phyloP scores from a whole-genome alignment of 179 eudicot species.

The Drosera spatulata region DNA sequence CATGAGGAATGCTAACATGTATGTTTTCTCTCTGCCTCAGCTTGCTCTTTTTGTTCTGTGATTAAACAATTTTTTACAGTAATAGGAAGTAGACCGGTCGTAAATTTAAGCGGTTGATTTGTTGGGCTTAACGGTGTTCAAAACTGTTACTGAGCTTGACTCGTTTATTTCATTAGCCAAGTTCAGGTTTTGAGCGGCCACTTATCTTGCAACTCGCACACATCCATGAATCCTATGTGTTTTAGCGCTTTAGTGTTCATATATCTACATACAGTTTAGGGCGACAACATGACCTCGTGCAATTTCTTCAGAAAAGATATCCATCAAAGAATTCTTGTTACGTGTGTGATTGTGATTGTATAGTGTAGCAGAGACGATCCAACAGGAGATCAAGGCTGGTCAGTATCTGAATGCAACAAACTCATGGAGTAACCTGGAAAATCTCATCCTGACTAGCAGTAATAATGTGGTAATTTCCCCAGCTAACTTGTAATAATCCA shows the following conservation, averaged over 20 bases:
- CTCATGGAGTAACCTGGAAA: slow-evolving; percentile 52
- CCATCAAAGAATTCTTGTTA: background rate
- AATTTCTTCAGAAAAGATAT: background rate
- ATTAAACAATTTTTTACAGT: background rate
- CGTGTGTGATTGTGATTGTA: background rate
- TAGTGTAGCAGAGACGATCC: slow-evolving; percentile 51
- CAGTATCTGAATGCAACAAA: slow-evolving; percentile 46
- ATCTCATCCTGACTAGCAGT: slow-evolving; percentile 19
- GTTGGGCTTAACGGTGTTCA: too few species aligned
- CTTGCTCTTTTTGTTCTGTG: background rate
- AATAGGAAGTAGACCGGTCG: background rate
- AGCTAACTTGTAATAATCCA: background rate
- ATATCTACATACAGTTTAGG: too few species aligned
- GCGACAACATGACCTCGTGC: too few species aligned
- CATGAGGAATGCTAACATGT: slow-evolving; percentile 45
- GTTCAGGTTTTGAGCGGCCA: too few species aligned
- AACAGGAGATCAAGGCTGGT: slow-evolving; percentile 41
- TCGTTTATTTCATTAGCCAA: too few species aligned
- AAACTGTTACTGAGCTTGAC: too few species aligned
- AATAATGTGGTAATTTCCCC: slow-evolving; percentile 39
- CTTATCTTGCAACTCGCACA: too few species aligned
- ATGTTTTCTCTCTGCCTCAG: too few species aligned
- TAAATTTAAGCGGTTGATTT: too few species aligned
- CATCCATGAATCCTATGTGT: too few species aligned
- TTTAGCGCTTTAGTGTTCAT: too few species aligned